phyloP scores from a whole-genome alignment of 805 yeast species.

The Candida oleophila region DNA sequence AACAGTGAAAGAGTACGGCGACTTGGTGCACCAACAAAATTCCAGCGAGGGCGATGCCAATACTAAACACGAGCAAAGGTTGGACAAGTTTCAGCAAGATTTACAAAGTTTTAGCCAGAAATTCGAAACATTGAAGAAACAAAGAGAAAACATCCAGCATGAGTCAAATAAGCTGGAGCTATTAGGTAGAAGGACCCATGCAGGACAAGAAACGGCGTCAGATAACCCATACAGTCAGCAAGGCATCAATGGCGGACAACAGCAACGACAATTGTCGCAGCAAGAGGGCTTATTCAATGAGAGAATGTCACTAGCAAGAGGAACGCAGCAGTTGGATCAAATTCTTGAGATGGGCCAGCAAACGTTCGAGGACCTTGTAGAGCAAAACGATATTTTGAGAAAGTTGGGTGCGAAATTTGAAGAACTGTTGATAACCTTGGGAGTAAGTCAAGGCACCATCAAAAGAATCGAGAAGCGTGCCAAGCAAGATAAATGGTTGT shows the following conservation, averaged over 20 bases:
- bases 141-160: constrained; percentile 53
- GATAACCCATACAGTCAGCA: constrained; percentile 51
- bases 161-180: constrained; percentile 51
- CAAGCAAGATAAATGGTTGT: constrained; percentile 80
- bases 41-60: constrained; percentile 54
- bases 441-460: constrained; percentile 84
- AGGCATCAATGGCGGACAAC: constrained; percentile 20
- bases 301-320: constrained; percentile 57
- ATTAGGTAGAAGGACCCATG: constrained; percentile 48
- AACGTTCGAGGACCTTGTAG: constrained; percentile 81
- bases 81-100: constrained; percentile 54
- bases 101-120: constrained; percentile 45
- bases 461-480: constrained; percentile 77
- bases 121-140: constrained; percentile 53
- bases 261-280: constrained; percentile 32
- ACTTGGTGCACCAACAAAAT: constrained; percentile 57
- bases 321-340: constrained; percentile 82
- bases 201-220: constrained; percentile 23
- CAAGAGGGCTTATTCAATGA: constrained; percentile 73
- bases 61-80: constrained; percentile 52
- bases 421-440: constrained; percentile 72
- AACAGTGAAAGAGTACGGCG: constrained; percentile 69
- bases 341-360: constrained; percentile 86
- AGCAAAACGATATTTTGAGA: constrained; percentile 73
- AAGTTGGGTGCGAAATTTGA: constrained; percentile 63